Evolutionary conservation across 164 flowering plant species (phyloP), one percentile per base, ranked within the genome.

Genomic region (Macadamia tetraphylla): DNA sequence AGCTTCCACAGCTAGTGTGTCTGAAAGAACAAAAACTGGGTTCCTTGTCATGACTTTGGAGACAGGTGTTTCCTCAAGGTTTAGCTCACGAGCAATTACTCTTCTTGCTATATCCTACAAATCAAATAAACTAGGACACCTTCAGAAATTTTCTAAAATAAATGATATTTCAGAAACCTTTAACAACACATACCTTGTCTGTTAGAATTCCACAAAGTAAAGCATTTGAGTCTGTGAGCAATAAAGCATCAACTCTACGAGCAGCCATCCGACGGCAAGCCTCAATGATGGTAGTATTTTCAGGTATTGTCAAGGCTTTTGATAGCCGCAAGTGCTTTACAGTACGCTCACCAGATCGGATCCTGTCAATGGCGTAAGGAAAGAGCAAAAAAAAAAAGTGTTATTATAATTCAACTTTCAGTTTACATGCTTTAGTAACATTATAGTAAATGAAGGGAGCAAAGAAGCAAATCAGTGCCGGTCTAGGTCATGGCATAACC

Each of bases 1-100:
- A 67, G 99, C 99, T 83, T 95, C 99, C 75, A 92, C 98, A 55
- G 99, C 98, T 63, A 92, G 91, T 30, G 96, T 92, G 78, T 92
- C 97, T 40, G 98, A 90, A 72, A 91, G 87, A 71, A 92, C 98
- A 81, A 95, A 95, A 3, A 86, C 74, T 10, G 99, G 99, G 70
- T 95, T 95, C 73, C 87, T 86, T 23, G 99, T 95, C 99, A 95
- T 95, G 68, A 95, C 97, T 68, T 90, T 92, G 13, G 98, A 88
- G 73, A 92, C 97, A 51, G 96, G 93, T 42, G 97, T 95, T 1
- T 89, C 87, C 74, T 89, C 90, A 62, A 86, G 86, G 77, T 88
- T 85, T 60, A 95, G 35, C 66, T 91, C 98, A 32, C 75, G 82
- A 65, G 97, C 97, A 73, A 92, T 81, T n/a, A 92, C 97, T 76